These are phyloP conservation scores for Clarireedia monteithiana DNA, from an alignment of 2,329 filamentous ascomycete genomes.

Conservation along the genomic window DNA sequence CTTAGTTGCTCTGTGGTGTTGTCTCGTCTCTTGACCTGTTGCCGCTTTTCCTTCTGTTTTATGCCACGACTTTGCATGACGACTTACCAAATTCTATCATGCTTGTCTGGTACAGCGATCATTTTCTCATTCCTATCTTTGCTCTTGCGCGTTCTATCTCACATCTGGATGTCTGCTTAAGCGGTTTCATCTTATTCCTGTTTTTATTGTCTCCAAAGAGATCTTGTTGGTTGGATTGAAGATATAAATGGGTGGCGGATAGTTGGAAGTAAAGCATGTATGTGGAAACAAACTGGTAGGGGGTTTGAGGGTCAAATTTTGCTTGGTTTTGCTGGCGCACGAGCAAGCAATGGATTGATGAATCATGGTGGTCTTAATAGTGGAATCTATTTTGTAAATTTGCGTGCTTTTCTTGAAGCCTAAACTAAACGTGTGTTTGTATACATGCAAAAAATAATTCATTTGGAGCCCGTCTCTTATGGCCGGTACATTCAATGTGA, in stretches of 20 bases:
- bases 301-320: constrained; percentile 8
- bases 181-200: constrained; percentile 11
- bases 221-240: constrained; percentile 13
- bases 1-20: constrained; percentile 4
- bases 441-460: neutral
- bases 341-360: constrained; percentile 17
- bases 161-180: constrained; percentile 9
- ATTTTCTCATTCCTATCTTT: constrained; percentile 21
- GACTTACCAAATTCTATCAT: constrained; percentile 42
- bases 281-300: constrained; percentile 13
- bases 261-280: constrained; percentile 8
- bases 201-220: constrained; percentile 25
- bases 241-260: constrained; percentile 17
- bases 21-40: constrained; percentile 12
- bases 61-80: constrained; percentile 48
- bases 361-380: constrained; percentile 27
- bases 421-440: neutral
- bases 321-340: constrained; percentile 19
- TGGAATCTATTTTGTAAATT: constrained; percentile 24
- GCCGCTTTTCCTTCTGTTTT: constrained; percentile 28
- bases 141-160: constrained; percentile 12
- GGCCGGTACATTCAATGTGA: too few relatives aligned
- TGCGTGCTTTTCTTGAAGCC: neutral
- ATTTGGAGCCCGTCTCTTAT: too few relatives aligned
- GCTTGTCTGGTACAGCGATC: constrained; percentile 55